These are phyloP conservation scores for Emmonsia crescens DNA, from an alignment of 2,329 filamentous ascomycete species.

Conservation along the genomic window DNA sequence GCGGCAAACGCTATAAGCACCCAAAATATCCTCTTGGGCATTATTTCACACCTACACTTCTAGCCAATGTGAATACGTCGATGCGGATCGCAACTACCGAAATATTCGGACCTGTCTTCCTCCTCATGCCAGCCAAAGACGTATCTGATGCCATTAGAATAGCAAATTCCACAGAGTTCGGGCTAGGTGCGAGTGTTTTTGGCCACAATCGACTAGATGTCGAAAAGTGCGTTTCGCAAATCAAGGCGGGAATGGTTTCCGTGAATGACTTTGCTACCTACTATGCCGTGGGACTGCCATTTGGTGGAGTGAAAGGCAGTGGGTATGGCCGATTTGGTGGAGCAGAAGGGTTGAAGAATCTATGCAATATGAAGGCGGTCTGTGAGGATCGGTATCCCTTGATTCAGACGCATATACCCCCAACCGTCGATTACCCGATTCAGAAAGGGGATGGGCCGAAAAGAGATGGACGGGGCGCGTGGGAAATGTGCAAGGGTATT, in stretches of 20 bases:
- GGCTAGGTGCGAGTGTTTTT: slow-evolving; percentile 81
- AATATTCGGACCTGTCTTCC: slow-evolving; percentile 85
- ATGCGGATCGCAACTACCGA: slow-evolving; percentile 88
- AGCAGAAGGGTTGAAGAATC: slow-evolving; percentile 68
- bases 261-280: slow-evolving; percentile 92
- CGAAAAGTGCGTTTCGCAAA: slow-evolving; percentile 51
- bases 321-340: slow-evolving; percentile 91
- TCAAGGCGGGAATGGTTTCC: slow-evolving; percentile 81
- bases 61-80: slow-evolving; percentile 72
- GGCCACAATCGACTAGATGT: slow-evolving; percentile 57
- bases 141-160: slow-evolving; percentile 59
- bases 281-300: slow-evolving; percentile 89
- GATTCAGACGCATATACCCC: slow-evolving; percentile 66
- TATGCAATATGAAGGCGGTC: slow-evolving; percentile 82
- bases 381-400: slow-evolving; percentile 60
- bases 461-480: slow-evolving; percentile 50
- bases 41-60: slow-evolving; percentile 84
- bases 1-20: slow-evolving; percentile 62
- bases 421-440: slow-evolving; percentile 72
- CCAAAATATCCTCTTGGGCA: slow-evolving; percentile 66
- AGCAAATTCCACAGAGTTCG: slow-evolving; percentile 76
- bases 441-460: slow-evolving; percentile 43
- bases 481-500: slow-evolving; percentile 41
- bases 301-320: slow-evolving; percentile 80
- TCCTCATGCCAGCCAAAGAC: slow-evolving; percentile 64